Conservation (phyloP, 2,329 filamentous ascomycete genomes). For the Colletotrichum theobromicola region DNA sequence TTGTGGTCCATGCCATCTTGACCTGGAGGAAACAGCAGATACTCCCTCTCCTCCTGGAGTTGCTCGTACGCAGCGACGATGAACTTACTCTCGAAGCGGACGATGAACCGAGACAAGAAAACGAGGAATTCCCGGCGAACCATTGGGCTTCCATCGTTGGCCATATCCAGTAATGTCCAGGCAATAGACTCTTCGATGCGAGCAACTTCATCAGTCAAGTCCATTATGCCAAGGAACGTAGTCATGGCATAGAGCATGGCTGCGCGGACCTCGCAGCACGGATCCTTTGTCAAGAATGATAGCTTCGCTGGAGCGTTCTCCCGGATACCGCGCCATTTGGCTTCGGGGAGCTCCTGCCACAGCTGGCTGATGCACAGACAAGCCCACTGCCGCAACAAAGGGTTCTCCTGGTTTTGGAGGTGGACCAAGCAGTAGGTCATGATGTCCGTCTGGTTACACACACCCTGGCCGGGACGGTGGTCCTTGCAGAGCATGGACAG, state of each 20-base stretch:
- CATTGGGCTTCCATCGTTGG: conserved; percentile 90
- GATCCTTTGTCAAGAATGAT: conserved; percentile 80
- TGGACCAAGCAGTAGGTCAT: conserved; percentile 88
- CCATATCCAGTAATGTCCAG: conserved; percentile 87
- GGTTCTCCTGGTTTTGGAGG: conserved; percentile 84
- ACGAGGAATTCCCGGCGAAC: conserved; percentile 92
- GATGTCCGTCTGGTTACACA: conserved; percentile 89
- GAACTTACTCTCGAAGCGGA: conserved; percentile 91
- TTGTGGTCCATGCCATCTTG: conserved; percentile 64
- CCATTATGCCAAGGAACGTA: conserved; percentile 91
- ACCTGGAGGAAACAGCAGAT: conserved; percentile 60
- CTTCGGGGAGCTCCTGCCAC: conserved; percentile 89
- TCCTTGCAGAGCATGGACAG: conserved; percentile 96
- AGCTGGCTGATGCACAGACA: conserved; percentile 95
- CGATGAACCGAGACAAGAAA: conserved; percentile 90
- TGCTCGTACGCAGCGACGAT: conserved; percentile 92
- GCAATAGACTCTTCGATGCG: conserved; percentile 91
- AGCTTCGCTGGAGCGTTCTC: conserved; percentile 85
- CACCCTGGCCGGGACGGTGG: conserved; percentile 88
- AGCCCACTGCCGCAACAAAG: conserved; percentile 91
- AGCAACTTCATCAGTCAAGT: conserved; percentile 88
- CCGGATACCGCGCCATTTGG: conserved; percentile 94
- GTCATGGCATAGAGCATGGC: conserved; percentile 94
- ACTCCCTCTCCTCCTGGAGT: conserved; percentile 80
- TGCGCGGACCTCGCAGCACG: conserved; percentile 89